Base-by-base conservation (phyloP, 2,329 filamentous ascomycete genomes). In the Colletotrichum acutatum region DNA sequence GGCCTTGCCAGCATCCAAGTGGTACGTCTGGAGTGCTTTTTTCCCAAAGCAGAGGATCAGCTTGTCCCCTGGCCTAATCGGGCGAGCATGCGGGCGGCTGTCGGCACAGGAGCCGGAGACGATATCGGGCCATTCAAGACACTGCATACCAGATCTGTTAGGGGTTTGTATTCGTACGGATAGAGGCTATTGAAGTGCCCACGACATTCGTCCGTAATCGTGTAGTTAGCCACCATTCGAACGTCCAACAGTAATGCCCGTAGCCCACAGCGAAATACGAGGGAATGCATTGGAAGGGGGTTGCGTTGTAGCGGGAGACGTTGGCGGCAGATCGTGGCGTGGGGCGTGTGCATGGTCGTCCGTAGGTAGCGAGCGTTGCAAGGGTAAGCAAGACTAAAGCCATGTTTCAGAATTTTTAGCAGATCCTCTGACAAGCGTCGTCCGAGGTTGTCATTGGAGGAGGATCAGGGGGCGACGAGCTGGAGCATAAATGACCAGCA, bases 371-470 rank as follows among this genome's bases (percentile, higher is more conserved):
- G 59, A 32, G 30, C 22, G 54, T 71, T 57, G 53, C 34, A 37
- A 52, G 66, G 66, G 52, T 54, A 72, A 52, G 68, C 61, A 52
- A 68, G 68, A 57, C 53, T 63, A 68, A 73, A 63, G 63, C 46
- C 58, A 30, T 68, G 71, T 74, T 74, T 74, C 71, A 72, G 68
- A 71, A 67, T 68, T 56, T 53, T 67, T 60, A 68, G 71, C 57
- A 64, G 62, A 68, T 72, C 62, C 63, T 74, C 71, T 72, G 68
- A 68, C 71, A 74, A 74, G 71, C 72, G 68, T 46, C 62, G 49
- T 72, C 68, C 68, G 68, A 72, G 62, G 28, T 59, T 58, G 57
- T 74, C 58, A 74, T 74, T 74, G 71, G 71, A 66, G 37, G 37
- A 56, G 46, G 28, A 16, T 12, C 34, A 26, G 58, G 53, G 68